Evolutionary conservation across 164 flowering plant species (phyloP), one percentile per base, ranked within the genome.

Genomic region (Echeveria elegans): DNA sequence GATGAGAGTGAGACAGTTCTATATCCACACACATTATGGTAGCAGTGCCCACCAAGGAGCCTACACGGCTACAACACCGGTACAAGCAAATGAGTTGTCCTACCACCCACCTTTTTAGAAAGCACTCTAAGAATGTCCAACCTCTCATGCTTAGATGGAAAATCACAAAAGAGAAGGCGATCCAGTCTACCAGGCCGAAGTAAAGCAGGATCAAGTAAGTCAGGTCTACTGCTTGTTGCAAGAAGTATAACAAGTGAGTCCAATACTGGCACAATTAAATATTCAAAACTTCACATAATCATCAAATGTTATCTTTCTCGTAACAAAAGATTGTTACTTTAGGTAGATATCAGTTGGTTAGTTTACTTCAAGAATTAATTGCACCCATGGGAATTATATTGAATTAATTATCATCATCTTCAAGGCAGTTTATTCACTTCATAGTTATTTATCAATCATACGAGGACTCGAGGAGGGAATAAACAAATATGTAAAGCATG

Each of bases 171-270:
- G 26, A 91, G 87, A 68, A 94, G 97, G 37, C 93, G 93, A 74
- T 94, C 98, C 65, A 94, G 82, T 76, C 98, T 80, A 69, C 98
- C 98, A 63, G 98, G 98, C 74, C 98, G 89, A 65, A 94, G 38
- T 41, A 94, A 83, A 62, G 98, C 98, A 79, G 98, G 92, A 76
- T 94, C 98, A 75, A 94, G 97, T 68, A 94, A 79, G 83, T 94
- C 98, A 12, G 98, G 98, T 73, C 98, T 80, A 80, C 98, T 92
- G 86, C 76, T 71, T 72, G 66, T 64, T 53, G 53, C 31, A 15
- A 65, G 60, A 75, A 72, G 37, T 9, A 34, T 31, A 29, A 16
- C 61, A 56, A 56, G 19, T 56, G 32, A 56, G 26, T 11, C 60
- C 61, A 10, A 56, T 7, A 56, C 5, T 50, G 12, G 6, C 34